A percentile compares a stretch with the other conserved stretches of the same genome.
Evolutionary conservation across 345 rosid genomes (phyloP).

Genomic region (Syzygium grande): DNA sequence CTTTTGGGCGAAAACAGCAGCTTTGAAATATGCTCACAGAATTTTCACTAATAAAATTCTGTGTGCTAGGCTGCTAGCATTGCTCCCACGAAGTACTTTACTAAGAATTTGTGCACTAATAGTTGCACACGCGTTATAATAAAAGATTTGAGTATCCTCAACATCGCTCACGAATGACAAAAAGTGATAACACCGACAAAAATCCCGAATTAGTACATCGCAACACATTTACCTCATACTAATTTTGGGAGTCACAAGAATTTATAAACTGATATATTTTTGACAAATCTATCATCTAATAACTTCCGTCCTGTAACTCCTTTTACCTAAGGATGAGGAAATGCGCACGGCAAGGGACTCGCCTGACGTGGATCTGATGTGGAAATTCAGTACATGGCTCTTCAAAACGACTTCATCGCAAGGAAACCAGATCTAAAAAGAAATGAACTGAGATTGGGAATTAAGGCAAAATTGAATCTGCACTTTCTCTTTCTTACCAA

Average conservation of each 20-base stretch:
- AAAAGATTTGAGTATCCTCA: background rate
- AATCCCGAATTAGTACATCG: fast-evolving
- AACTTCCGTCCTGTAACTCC: background rate
- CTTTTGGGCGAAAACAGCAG: background rate
- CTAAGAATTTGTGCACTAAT: background rate
- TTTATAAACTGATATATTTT: fast-evolving
- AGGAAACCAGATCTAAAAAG: background rate
- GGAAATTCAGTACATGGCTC: background rate
- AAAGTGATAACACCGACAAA: background rate
- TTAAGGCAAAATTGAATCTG: background rate
- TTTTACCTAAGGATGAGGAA: background rate
- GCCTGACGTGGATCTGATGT: fast-evolving
- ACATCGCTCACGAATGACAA: background rate
- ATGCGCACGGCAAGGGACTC: background rate
- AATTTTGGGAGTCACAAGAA: fast-evolving
- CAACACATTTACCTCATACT: background rate
- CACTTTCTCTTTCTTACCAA: background rate
- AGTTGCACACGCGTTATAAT: background rate
- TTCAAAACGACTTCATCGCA: background rate
- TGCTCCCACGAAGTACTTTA: background rate
- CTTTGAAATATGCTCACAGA: background rate
- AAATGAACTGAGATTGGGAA: background rate
- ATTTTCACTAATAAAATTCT: background rate
- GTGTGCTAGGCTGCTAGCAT: background rate
- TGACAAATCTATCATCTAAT: background rate